phyloP scores from a whole-genome alignment of 148 eudicot genomes.

The Camellia japonica region DNA sequence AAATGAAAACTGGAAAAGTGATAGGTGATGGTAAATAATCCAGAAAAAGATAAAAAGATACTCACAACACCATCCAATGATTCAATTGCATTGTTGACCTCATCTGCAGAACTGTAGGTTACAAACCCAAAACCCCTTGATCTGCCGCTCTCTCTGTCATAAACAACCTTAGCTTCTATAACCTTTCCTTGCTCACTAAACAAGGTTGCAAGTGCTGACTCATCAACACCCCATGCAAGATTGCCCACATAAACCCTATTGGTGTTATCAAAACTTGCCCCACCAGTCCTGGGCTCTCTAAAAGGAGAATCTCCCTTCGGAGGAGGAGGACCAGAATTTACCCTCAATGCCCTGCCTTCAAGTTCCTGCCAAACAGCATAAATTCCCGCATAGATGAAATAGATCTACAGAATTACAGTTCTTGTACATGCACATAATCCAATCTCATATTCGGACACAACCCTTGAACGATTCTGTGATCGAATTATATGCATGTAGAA shows the following conservation, averaged over 20 bases:
- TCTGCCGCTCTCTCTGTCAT: conserved; percentile 89
- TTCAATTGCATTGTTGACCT: conserved; percentile 77
- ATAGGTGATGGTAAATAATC: not conserved
- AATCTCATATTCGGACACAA: no score
- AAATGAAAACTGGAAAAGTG: not conserved
- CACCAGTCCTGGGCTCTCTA: conserved; percentile 37
- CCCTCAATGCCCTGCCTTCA: conserved; percentile 78
- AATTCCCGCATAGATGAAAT: conserved; percentile 9
- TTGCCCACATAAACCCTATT: conserved; percentile 85
- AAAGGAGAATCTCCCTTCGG: conserved; percentile 45
- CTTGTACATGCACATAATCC: no score
- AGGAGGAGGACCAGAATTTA: conserved; percentile 94
- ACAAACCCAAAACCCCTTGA: conserved; percentile 98
- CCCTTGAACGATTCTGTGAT: no score
- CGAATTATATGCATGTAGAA: no score
- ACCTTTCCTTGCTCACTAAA: conserved; percentile 84
- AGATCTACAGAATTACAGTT: not conserved
- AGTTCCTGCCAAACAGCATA: conserved; percentile 54
- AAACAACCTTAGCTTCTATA: conserved; percentile 78
- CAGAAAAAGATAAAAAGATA: conserved; percentile 14
- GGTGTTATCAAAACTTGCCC: conserved; percentile 42
- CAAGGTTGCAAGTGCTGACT: conserved; percentile 56
- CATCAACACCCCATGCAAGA: conserved; percentile 89
- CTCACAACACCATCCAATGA: conserved; percentile 81
- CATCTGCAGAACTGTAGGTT: conserved; percentile 62